Percentiles rank a stretch among this genome's conserved stretches.
Conservation (phyloP, 208 protist species). For the Naegleria gruberi region DNA sequence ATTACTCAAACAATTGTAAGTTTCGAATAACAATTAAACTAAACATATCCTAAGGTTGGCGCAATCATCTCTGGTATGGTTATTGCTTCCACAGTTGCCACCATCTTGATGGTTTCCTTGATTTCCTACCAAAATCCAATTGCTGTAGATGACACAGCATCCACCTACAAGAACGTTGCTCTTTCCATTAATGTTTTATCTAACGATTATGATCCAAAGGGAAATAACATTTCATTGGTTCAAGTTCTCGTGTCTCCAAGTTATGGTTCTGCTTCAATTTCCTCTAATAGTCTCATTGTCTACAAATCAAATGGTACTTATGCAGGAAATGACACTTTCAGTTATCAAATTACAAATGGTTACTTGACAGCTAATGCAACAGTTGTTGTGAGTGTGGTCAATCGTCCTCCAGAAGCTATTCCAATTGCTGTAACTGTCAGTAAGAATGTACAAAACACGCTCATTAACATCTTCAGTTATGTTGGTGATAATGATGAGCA, state of each 20-base stretch:
- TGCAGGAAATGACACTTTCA: background rate
- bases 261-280: no score
- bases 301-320: no score
- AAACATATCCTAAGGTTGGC: no score
- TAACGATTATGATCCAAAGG: background rate
- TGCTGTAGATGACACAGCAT: background rate
- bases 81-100: background rate
- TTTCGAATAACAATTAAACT: no score
- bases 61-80: background rate
- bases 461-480: background rate
- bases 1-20: background rate
- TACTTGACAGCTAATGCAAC: background rate
- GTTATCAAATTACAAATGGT: background rate
- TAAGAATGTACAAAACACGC: background rate
- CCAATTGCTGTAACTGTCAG: background rate
- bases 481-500: background rate
- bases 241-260: no score
- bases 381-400: background rate
- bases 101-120: background rate
- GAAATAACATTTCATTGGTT: background rate
- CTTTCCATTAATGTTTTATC: background rate
- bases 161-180: background rate
- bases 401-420: background rate
- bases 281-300: background rate
- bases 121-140: background rate